Conservation (phyloP, 2,329 filamentous ascomycete genomes). For the Pseudogymnoascus sp. region DNA sequence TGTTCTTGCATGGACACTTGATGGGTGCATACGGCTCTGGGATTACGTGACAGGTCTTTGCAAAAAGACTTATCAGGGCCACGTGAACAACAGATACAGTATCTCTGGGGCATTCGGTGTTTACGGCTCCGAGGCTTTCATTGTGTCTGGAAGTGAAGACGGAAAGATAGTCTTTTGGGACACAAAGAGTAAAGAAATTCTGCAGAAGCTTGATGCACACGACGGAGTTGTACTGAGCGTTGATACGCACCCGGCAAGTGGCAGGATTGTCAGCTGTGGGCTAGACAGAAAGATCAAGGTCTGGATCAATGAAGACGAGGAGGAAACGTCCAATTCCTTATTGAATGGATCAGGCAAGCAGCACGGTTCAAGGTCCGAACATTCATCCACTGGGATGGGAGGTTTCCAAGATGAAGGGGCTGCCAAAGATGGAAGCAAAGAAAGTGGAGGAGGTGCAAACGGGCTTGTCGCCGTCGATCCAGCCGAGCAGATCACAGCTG, state of each 20-base stretch:
- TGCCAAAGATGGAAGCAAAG: not conserved
- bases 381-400: not conserved
- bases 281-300: slow-evolving; percentile 55
- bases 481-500: not conserved
- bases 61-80: slow-evolving; percentile 96
- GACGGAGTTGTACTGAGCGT: slow-evolving; percentile 60
- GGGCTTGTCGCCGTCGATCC: not conserved
- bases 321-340: slow-evolving; percentile 12
- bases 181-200: slow-evolving; percentile 72
- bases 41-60: slow-evolving; percentile 87
- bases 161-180: slow-evolving; percentile 85
- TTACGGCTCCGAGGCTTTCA: slow-evolving; percentile 53
- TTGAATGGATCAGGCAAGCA: not conserved
- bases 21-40: slow-evolving; percentile 87
- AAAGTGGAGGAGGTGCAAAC: not conserved
- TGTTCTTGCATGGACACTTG: slow-evolving; percentile 84
- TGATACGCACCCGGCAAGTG: slow-evolving; percentile 49
- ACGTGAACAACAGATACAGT: slow-evolving; percentile 76
- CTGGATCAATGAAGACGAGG: slow-evolving; percentile 43
- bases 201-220: slow-evolving; percentile 57
- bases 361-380: not conserved
- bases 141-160: slow-evolving; percentile 81
- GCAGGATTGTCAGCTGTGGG: slow-evolving; percentile 53
- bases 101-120: slow-evolving; percentile 78
- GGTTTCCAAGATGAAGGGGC: not conserved